Conservation (phyloP, 768 basidiomycete genomes). For the Mrakia blollopis region DNA sequence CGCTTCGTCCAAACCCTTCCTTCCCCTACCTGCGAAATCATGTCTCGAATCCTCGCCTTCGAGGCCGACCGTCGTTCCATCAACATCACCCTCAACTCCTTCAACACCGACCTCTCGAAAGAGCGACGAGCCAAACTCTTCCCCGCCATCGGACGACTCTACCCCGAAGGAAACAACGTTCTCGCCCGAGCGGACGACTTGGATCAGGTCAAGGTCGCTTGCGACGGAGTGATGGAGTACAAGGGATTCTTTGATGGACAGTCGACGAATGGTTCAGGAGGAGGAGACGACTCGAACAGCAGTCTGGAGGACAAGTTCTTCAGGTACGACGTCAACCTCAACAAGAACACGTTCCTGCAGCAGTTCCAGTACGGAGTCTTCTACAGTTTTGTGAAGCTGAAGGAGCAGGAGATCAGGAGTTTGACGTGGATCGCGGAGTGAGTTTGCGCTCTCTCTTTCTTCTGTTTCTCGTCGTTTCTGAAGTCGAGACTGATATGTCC, state of each 20-base stretch:
- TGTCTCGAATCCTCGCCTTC: conserved; percentile 86
- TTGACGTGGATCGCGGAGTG: conserved; percentile 87
- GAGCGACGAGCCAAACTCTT: conserved; percentile 91
- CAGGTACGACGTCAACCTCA: conserved; percentile 76
- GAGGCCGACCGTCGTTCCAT: conserved; percentile 95
- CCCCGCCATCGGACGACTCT: conserved; percentile 87
- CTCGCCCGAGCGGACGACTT: conserved; percentile 92
- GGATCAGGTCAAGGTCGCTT: conserved; percentile 80
- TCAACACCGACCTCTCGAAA: conserved; percentile 89
- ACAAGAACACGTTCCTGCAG: conserved; percentile 92
- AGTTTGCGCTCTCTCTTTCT: background rate
- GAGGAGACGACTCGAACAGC: conserved; percentile 54
- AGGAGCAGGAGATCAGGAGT: conserved; percentile 51
- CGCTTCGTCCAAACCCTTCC: conserved; percentile 72
- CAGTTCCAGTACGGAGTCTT: conserved; percentile 92
- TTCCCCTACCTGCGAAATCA: conserved; percentile 80
- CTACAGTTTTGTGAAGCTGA: conserved; percentile 63
- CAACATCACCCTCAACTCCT: conserved; percentile 99
- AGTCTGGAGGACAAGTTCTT: conserved; percentile 90
- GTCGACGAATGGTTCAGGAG: conserved; percentile 37
- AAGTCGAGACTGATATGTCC: background rate
- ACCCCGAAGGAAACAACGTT: conserved; percentile 90
- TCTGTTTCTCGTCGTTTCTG: background rate
- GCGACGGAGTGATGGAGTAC: conserved; percentile 86
- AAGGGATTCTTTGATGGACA: conserved; percentile 76